A percentile compares a stretch with the other conserved stretches of the same genome.
Evolutionary conservation across 192 early-diverging fungal species (phyloP).

Genomic region (Coemansia sp.): DNA sequence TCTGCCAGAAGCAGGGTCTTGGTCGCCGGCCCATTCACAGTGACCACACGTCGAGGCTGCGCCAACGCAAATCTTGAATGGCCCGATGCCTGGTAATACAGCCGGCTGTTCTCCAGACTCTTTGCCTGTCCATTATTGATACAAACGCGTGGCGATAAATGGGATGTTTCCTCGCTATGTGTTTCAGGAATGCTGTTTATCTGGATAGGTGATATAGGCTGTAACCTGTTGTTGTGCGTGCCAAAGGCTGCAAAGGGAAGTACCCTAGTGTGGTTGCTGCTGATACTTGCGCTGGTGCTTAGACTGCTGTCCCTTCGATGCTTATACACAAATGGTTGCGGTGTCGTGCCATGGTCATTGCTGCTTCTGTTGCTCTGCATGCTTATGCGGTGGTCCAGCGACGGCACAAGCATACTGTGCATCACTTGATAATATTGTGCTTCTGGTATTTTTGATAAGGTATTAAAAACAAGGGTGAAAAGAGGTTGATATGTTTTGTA

Average conservation of each 20-base stretch:
- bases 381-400: background rate
- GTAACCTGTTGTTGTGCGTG: background rate
- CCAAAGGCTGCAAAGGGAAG: slow-evolving; percentile 32
- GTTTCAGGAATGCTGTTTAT: background rate
- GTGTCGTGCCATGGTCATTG: background rate
- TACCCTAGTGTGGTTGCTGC: slow-evolving; percentile 41
- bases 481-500: too few species aligned
- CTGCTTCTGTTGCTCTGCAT: slow-evolving; percentile 2
- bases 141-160: slow-evolving; percentile 3
- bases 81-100: slow-evolving; percentile 13
- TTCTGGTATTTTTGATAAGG: too few species aligned
- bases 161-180: background rate
- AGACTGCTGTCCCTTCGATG: slow-evolving; percentile 46
- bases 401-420: background rate
- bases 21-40: slow-evolving; percentile 8
- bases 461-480: too few species aligned
- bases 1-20: background rate
- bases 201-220: slow-evolving; percentile 7
- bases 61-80: slow-evolving; percentile 43
- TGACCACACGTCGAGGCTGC: slow-evolving; percentile 38
- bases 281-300: slow-evolving; percentile 39
- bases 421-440: background rate
- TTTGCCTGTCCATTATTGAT: slow-evolving; percentile 11
- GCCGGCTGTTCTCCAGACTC: slow-evolving; percentile 3
- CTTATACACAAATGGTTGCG: background rate